Evolutionary conservation across 768 basidiomycete species (phyloP).

Genomic region (Xerocomellus amylosporus): DNA sequence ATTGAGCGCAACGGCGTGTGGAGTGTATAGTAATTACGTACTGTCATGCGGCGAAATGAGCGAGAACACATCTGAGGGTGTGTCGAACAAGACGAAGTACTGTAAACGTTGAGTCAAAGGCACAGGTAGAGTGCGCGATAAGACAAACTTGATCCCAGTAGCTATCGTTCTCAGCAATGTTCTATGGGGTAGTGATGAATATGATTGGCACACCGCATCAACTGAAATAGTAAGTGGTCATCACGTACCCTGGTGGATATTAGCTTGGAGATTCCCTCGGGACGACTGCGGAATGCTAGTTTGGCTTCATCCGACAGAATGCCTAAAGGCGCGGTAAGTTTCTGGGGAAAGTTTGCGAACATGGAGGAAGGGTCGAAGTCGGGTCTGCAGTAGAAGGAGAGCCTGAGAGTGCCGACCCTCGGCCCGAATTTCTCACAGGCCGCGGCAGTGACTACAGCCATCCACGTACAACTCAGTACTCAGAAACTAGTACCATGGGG

Average conservation of each 20-base stretch:
- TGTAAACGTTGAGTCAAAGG: constrained; percentile 29
- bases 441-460: too few relatives aligned
- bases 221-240: background rate
- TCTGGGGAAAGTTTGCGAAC: constrained; percentile 72
- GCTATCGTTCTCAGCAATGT: constrained; percentile 69
- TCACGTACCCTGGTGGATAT: constrained; percentile 64
- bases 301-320: constrained; percentile 84
- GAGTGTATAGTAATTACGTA: constrained; percentile 38
- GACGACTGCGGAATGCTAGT: constrained; percentile 81
- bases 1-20: constrained; percentile 6
- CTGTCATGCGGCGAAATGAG: constrained; percentile 83
- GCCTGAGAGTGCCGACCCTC: background rate
- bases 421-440: constrained; percentile 3
- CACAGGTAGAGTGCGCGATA: background rate
- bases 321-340: constrained; percentile 72
- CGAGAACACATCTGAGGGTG: constrained; percentile 87
- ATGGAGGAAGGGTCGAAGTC: constrained; percentile 31
- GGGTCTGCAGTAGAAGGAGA: background rate
- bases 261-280: constrained; percentile 75
- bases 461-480: constrained; percentile 33
- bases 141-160: constrained; percentile 83
- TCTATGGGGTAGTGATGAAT: constrained; percentile 39
- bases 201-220: constrained; percentile 1
- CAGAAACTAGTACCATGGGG: constrained; percentile 50
- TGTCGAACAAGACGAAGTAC: constrained; percentile 86